Evolutionary conservation across 2,329 filamentous ascomycete genomes (phyloP), one percentile per base, ranked within the genome.

Genomic region (Stachybotrys chartarum): DNA sequence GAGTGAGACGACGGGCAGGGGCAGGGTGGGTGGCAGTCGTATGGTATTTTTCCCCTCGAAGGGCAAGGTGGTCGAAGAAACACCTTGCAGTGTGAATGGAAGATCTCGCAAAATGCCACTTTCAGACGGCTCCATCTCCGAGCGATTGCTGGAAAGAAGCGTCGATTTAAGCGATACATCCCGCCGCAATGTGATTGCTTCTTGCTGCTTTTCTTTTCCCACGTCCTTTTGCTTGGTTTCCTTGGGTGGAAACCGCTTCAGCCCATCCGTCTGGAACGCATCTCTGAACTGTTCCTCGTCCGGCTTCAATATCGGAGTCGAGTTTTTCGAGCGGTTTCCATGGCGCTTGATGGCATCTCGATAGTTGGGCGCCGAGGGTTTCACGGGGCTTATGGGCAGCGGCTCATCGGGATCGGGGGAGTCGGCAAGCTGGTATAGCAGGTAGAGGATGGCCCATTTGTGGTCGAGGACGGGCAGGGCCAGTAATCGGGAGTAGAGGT

Each of bases 381-480:
- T 75, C 61, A 69, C 66, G 8, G 73, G 75, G 55, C 68, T 77
- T 42, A 78, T 62, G n/a, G 76, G 75, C 11, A 75, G 68, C 48
- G 78, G 80, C 54, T 81, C 78, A 62, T 71, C 75, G 2, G 81
- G 80, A 57, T 83, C 77, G 39, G 80, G 78, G 4, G 82, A 84
- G 66, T 92, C 88, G 58, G 90, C 85, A 51, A 97, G 81, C 64
- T 90, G 86, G 69, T 94, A 88, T 47, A 99, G 82, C 47, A 99
- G 84, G 69, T 95, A 95, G 18, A 99, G 79, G 61, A 99, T 97
- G 3, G 89, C 91, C 91, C 92, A 97, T 80, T 99, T 99, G 71
- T 96, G 89, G 65, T 90, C 88, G 49, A 99, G 80, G 6, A 97
- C 92, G 0, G 92, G 92, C 61, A 97, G 85, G n/a, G 90, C 89